Base-by-base conservation (phyloP, 2,329 filamentous ascomycete species). In the Ophiocordyceps camponoti-floridani region DNA sequence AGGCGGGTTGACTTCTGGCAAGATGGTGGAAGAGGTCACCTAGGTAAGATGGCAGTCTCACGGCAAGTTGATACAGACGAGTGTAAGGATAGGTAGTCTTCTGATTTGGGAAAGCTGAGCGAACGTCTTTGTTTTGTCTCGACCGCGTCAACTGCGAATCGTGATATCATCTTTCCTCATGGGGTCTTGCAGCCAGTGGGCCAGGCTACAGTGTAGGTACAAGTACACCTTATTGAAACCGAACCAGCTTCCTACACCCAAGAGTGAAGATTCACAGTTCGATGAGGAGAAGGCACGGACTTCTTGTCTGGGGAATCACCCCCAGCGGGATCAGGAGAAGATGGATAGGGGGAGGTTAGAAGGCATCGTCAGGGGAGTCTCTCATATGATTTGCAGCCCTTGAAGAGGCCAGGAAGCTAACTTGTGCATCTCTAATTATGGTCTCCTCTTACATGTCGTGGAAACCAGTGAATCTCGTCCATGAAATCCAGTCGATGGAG, bases 11-110 rank as follows among this genome's bases (percentile, higher is more conserved):
- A 51, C 52, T n/a, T 49, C 57, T 16, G 60, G 63, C 11, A 74
- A 70, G 58, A 68, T 75, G 66, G 68, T 75, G 9, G 63, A 75
- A 51, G 72, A 77, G 56, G 69, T 76, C 44, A 60, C 60, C 19
- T 73, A 58, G 50, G 43, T 41, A 31, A n/a, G 12, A 9, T 4
- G 10, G 27, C 14, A 27, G 23, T 23, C 23, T 23, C 23, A 14
- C 23, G 23, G 23, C 26, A 27, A n/a, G n/a, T 16, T 7, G 4
- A 38, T n/a, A 14, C 2, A 35, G 30, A 14, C 30, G 13, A 33
- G 30, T 33, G 13, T 5, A n/a, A n/a, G 16, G 13, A 14, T 35
- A 14, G 31, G 31, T 35, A 35, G 10, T 14, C 2, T 12, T 33
- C 30, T 33, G 30, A 7, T 33, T 23, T 23, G 23, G 23, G 23